Evolutionary conservation across 208 protist genomes (phyloP).

Genomic region (Porcisia deanei): DNA sequence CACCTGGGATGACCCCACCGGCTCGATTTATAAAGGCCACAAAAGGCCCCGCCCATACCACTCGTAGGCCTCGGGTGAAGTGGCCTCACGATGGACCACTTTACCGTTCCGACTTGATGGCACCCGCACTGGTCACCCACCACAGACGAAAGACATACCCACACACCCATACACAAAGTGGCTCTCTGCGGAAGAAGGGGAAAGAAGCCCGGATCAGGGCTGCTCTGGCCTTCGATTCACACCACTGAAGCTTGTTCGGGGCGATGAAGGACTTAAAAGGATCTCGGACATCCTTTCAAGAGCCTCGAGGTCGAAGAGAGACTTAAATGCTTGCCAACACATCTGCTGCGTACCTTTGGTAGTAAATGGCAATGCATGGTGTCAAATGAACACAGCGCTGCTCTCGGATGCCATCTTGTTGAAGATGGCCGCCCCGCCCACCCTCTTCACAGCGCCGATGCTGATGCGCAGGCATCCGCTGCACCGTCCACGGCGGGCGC

Average conservation of each 20-base stretch:
- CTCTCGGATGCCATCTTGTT: background rate
- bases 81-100: background rate
- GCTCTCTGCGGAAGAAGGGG: too few species aligned
- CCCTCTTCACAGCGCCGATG: background rate
- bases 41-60: background rate
- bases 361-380: background rate
- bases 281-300: background rate
- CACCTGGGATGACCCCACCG: background rate
- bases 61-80: background rate
- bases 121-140: too few species aligned
- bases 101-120: background rate
- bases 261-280: background rate
- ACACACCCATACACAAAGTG: too few species aligned
- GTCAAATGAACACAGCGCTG: background rate
- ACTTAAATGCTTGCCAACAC: slow-evolving; percentile 4
- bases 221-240: background rate
- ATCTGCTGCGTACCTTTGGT: background rate
- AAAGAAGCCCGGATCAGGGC: background rate
- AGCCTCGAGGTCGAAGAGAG: background rate
- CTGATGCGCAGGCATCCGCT: background rate
- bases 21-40: background rate
- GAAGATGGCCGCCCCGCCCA: background rate
- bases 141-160: too few species aligned
- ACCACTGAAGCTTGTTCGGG: background rate
- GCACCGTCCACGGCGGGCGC: too few species aligned